Conservation (phyloP, 2,329 filamentous ascomycete genomes). For the Pestalotiopsis sp. region DNA sequence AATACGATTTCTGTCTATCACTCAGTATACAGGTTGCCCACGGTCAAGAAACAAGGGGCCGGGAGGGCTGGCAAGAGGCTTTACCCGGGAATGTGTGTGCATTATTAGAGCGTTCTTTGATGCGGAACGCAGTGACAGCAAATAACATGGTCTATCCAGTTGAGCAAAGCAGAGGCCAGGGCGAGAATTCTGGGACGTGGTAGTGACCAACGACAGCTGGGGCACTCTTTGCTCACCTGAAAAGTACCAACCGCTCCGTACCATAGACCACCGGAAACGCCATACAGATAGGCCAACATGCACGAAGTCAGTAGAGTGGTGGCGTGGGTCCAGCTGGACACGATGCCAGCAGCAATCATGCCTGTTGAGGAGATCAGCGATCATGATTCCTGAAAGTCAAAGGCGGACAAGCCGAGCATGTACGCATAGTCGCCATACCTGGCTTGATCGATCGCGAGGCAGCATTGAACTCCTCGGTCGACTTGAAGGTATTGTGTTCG, state of each 20-base stretch:
- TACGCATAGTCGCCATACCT: not conserved
- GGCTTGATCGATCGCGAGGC: constrained; percentile 45
- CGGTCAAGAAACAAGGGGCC: not conserved
- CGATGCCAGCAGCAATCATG: constrained; percentile 47
- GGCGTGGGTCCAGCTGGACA: constrained; percentile 52
- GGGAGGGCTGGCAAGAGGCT: not conserved
- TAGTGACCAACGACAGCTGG: too few relatives aligned
- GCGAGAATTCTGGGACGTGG: too few relatives aligned
- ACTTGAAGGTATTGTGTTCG: constrained; percentile 39
- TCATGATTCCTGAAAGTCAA: not conserved
- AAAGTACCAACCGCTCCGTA: constrained; percentile 39
- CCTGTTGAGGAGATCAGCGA: constrained; percentile 23
- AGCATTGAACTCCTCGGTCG: constrained; percentile 49
- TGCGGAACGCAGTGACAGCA: constrained; percentile 41
- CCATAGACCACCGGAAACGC: constrained; percentile 42
- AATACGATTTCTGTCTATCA: constrained; percentile 36
- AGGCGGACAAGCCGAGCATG: not conserved
- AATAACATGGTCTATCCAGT: constrained; percentile 40
- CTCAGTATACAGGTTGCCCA: not conserved
- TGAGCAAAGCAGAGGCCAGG: too few relatives aligned
- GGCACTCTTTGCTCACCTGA: constrained; percentile 15
- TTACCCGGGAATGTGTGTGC: constrained; percentile 40
- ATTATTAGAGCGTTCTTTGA: constrained; percentile 41
- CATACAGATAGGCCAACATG: constrained; percentile 44
- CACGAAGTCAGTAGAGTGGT: constrained; percentile 44